A percentile compares a stretch with the other conserved stretches of the same genome.
These are phyloP conservation scores for Truncatella angustata DNA, from an alignment of 2,329 filamentous ascomycete genomes.

Conservation along the genomic window DNA sequence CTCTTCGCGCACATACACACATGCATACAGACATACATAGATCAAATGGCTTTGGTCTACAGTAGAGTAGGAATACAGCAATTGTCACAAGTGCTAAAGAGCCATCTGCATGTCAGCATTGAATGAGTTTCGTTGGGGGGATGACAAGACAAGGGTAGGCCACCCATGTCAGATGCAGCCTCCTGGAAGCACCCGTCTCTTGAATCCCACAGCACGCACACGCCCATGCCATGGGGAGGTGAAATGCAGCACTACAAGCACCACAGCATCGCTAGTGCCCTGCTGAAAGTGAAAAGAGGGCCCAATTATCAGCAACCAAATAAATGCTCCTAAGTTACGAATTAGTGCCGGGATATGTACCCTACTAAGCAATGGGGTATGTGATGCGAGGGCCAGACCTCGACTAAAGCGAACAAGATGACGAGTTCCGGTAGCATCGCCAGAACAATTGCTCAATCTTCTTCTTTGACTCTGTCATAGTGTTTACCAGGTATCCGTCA, in stretches of 20 bases:
- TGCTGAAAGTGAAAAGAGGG: neutral
- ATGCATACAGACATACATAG: neutral
- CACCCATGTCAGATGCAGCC: neutral
- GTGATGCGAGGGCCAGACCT: conserved; percentile 3
- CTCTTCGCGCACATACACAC: neutral
- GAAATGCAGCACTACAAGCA: neutral
- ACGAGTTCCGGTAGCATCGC: neutral
- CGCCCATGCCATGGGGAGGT: neutral
- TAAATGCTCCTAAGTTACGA: neutral
- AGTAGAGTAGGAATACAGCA: too few relatives aligned
- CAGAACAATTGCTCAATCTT: neutral
- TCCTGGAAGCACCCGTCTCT: neutral
- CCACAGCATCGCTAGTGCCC: neutral
- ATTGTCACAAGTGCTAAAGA: too few relatives aligned
- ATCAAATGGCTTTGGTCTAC: too few relatives aligned
- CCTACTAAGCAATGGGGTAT: conserved; percentile 1
- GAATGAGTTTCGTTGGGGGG: neutral
- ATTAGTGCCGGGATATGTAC: conserved; percentile 5
- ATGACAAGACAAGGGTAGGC: neutral
- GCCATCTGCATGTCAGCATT: neutral
- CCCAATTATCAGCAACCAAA: neutral
- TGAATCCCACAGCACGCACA: neutral
- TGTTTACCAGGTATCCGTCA: neutral
- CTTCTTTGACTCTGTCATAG: neutral
- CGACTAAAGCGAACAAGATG: neutral